phyloP scores from a whole-genome alignment of 2,329 filamentous ascomycete species.

The Diaporthe sp. region DNA sequence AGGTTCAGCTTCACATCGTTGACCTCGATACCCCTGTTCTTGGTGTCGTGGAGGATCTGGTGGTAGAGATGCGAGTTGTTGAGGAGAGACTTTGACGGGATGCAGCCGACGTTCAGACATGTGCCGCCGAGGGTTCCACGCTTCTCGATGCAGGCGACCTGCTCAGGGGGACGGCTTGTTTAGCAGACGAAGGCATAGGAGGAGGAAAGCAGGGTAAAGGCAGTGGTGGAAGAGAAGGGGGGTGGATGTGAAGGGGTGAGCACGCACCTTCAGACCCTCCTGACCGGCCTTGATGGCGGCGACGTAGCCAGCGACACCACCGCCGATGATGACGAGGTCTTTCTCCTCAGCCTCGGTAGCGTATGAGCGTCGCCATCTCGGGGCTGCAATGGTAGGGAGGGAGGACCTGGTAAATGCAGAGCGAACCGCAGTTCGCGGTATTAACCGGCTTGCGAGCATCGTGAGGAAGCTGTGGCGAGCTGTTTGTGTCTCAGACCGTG shows the following conservation, averaged over 20 bases:
- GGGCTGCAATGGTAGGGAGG: constrained; percentile 58
- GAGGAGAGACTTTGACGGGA: constrained; percentile 98
- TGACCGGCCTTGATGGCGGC: constrained; percentile 99
- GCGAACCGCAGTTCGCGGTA: constrained; percentile 69
- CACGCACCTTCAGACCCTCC: constrained; percentile 89
- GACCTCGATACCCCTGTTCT: constrained; percentile 97
- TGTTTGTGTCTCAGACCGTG: neutral
- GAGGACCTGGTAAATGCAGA: constrained; percentile 60
- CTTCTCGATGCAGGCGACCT: constrained; percentile 99
- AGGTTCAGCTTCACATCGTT: constrained; percentile 98
- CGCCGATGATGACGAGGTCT: constrained; percentile 97
- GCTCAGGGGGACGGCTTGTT: constrained; percentile 5
- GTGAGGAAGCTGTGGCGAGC: constrained; percentile 7
- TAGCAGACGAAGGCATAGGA: constrained; percentile 22
- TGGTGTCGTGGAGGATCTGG: constrained; percentile 95
- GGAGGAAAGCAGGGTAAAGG: neutral
- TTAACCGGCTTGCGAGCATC: constrained; percentile 73
- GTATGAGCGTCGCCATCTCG: constrained; percentile 70
- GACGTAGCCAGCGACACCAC: constrained; percentile 98
- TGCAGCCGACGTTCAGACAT: constrained; percentile 98
- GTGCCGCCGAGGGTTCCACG: constrained; percentile 94
- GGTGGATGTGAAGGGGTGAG: neutral
- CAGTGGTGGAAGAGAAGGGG: neutral
- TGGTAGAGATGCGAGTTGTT: constrained; percentile 99
- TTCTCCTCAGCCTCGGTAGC: constrained; percentile 82